phyloP scores from a whole-genome alignment of 257 asterid species.

The Ilex aquifolium region DNA sequence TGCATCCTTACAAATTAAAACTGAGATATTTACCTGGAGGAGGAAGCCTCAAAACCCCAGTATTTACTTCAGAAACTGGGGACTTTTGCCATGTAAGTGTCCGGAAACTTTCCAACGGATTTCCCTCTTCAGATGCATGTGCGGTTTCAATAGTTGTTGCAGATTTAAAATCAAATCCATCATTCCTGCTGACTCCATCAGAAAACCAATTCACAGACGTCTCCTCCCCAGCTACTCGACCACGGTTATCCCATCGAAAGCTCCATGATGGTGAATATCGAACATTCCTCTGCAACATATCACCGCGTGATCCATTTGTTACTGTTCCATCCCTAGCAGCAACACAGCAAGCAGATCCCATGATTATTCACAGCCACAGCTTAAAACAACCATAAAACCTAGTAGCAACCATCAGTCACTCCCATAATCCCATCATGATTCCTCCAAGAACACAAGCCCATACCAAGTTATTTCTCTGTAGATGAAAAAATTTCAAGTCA shows the following conservation, averaged over 20 bases:
- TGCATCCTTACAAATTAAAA: too few species aligned
- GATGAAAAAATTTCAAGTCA: neutral
- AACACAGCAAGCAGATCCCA: slow-evolving; percentile 99
- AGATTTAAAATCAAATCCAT: slow-evolving; percentile 44
- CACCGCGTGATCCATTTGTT: slow-evolving; percentile 54
- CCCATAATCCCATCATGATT: neutral
- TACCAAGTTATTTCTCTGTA: neutral
- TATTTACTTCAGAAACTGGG: slow-evolving; percentile 60
- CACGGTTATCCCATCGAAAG: slow-evolving; percentile 92
- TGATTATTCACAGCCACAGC: slow-evolving; percentile 35
- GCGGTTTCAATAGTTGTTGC: slow-evolving; percentile 51
- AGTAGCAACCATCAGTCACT: neutral
- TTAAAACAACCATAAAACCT: neutral
- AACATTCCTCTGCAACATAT: slow-evolving; percentile 53
- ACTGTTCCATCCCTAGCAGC: slow-evolving; percentile 73
- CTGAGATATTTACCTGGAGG: slow-evolving; percentile 52
- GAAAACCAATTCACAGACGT: slow-evolving; percentile 54
- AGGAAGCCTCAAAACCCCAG: slow-evolving; percentile 34
- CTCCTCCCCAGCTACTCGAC: slow-evolving; percentile 89
- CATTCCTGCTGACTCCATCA: slow-evolving; percentile 40
- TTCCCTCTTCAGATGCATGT: slow-evolving; percentile 73
- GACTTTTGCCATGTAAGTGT: slow-evolving; percentile 68
- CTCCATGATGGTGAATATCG: slow-evolving; percentile 94
- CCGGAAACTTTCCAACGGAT: slow-evolving; percentile 67
- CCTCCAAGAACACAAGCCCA: neutral